A percentile compares a stretch with the other conserved stretches of the same genome.
Conservation (phyloP, 1,139 yeast genomes). For the Blastobotrys capitulatus region DNA sequence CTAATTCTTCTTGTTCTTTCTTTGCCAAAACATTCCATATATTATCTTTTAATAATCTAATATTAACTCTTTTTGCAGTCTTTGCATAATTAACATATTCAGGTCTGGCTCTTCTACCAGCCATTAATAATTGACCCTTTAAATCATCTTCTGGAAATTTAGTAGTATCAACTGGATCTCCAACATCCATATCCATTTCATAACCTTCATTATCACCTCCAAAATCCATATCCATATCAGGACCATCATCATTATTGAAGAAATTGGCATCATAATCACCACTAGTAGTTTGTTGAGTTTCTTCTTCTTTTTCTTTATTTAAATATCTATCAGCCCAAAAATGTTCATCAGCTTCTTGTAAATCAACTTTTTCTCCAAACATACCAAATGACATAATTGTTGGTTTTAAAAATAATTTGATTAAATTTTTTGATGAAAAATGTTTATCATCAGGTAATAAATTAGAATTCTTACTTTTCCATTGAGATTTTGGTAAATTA, state of each 20-base stretch:
- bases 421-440: conserved; percentile 63
- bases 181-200: neutral
- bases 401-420: conserved; percentile 68
- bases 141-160: conserved; percentile 12
- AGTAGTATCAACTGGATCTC: conserved; percentile 14
- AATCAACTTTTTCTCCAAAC: conserved; percentile 12
- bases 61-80: conserved; percentile 81
- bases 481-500: conserved; percentile 41
- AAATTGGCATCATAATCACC: conserved; percentile 42
- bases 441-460: conserved; percentile 70
- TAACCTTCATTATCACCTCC: conserved; percentile 16
- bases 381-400: conserved; percentile 14
- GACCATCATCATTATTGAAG: conserved; percentile 34
- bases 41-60: conserved; percentile 71
- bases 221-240: conserved; percentile 8
- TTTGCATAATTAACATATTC: conserved; percentile 71
- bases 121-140: conserved; percentile 15
- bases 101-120: conserved; percentile 37
- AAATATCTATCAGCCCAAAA: conserved; percentile 57
- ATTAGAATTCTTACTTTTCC: conserved; percentile 40
- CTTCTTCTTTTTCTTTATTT: conserved; percentile 34
- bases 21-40: conserved; percentile 57
- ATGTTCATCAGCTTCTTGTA: conserved; percentile 46
- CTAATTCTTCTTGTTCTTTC: conserved; percentile 3
- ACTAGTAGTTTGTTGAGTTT: conserved; percentile 21